Base-by-base conservation (phyloP, 768 basidiomycete species). In the Rhodosporidiobolus sp. region DNA sequence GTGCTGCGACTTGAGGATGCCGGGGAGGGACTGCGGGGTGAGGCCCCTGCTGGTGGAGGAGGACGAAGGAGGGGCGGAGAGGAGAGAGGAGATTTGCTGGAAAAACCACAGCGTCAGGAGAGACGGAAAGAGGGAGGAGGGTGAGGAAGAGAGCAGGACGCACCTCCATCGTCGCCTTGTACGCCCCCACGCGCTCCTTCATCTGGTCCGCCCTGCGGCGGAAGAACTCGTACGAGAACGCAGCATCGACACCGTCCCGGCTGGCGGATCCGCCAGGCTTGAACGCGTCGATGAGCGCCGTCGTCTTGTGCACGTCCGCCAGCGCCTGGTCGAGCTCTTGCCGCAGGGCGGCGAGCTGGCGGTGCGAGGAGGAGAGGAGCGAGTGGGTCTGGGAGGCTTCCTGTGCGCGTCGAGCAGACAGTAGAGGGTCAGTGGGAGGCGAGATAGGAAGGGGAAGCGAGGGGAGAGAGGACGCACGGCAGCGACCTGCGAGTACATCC, bases 1-100 rank as follows among this genome's bases (percentile, higher is more conserved):
- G 68, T 77, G 74, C 54, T 78, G 78, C 7, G 78, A 75, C 53
- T 69, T 65, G n/a, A 78, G 69, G 30, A 73, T 78, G 0, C 74
- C 75, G 20, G 65, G 43, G 70, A 78, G 65, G 43, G 76, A 53
- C 5, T 63, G 12, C 5, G 63, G 72, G n/a, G 70, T 63, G 43
- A 70, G 57, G 43, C 38, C 12, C 35, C n/a, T n/a, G n/a, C n/a
- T n/a, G n/a, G 20, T 20, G 6, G 34, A 43, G 45, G 53, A 32
- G 14, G 35, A 32, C 9, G 58, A 46, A 4, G 26, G 50, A 17
- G 53, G 53, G 30, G 69, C 66, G 0, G 45, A 34, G n/a, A 69
- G 50, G 38, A 62, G 59, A 2, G 68, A 38, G 19, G 69, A 48
- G 55, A 75, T 61, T 75, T 75, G 74, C 69, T 74, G 48, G 9